phyloP scores from a whole-genome alignment of 2,329 filamentous ascomycete species.

The Juglanconis sp. region DNA sequence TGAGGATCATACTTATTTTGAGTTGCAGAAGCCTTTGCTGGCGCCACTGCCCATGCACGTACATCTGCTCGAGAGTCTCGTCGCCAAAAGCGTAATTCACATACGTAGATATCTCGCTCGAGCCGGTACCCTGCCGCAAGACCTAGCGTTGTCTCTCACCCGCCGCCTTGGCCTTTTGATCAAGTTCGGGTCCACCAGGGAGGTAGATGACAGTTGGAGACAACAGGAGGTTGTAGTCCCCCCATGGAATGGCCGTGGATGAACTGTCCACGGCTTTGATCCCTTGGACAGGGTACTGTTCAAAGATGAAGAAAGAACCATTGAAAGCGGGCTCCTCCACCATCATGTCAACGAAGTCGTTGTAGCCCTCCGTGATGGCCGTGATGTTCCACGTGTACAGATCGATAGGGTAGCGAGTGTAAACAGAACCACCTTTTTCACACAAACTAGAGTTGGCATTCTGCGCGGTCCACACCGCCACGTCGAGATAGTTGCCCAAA shows the following conservation, averaged over 20 bases:
- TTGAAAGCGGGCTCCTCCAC: conserved; percentile 22
- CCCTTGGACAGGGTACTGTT: conserved; percentile 35
- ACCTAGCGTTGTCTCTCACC: conserved; percentile 37
- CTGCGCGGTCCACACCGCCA: too few species aligned
- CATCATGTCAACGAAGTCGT: too few species aligned
- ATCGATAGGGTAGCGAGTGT: too few species aligned
- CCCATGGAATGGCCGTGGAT: too few species aligned
- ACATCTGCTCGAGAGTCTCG: conserved; percentile 39
- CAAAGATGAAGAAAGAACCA: conserved; percentile 41
- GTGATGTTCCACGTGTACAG: too few species aligned
- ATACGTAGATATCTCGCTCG: conserved; percentile 35
- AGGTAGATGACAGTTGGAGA: too few species aligned
- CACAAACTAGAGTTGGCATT: too few species aligned
- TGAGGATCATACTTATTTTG: conserved; percentile 48
- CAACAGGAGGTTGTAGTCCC: too few species aligned
- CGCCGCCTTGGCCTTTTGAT: conserved; percentile 30
- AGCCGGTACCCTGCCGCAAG: conserved; percentile 32
- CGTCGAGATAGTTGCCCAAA: too few species aligned
- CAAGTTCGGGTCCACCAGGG: conserved; percentile 29
- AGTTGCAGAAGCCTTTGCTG: conserved; percentile 39
- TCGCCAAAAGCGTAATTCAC: conserved; percentile 51
- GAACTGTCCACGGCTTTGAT: neutral
- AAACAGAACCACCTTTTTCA: too few species aligned
- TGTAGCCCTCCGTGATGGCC: too few species aligned
- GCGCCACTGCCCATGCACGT: conserved; percentile 49